A percentile compares a stretch with the other conserved stretches of the same genome.
Conservation (phyloP, 1,284 basidiomycete genomes). For the Nidula niveotomentosa region DNA sequence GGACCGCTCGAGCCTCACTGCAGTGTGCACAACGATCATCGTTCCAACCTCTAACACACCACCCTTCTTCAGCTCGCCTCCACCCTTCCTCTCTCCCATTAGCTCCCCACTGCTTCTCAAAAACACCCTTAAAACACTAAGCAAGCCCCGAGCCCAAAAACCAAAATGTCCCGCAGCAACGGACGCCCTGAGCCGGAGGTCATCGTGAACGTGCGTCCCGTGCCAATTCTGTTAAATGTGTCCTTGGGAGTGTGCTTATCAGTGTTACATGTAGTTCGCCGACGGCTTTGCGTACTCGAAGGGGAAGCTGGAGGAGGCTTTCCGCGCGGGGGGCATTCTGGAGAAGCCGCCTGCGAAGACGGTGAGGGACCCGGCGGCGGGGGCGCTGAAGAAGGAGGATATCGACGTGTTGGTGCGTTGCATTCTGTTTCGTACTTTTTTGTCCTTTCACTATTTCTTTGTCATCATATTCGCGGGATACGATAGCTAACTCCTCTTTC, state of each 20-base stretch:
- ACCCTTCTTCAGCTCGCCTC: too few relatives aligned
- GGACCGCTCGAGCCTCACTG: too few relatives aligned
- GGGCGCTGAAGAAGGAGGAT: conserved; percentile 54
- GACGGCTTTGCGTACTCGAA: conserved; percentile 71
- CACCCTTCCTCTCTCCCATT: too few relatives aligned
- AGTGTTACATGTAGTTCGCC: conserved; percentile 40
- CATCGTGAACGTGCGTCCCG: conserved; percentile 56
- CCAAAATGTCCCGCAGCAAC: conserved; percentile 37
- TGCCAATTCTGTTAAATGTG: conserved; percentile 1
- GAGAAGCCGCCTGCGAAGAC: conserved; percentile 51
- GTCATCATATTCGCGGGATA: neutral
- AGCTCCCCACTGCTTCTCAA: too few relatives aligned
- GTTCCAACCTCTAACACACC: too few relatives aligned
- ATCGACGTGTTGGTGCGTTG: conserved; percentile 59
- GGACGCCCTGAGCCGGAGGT: conserved; percentile 67
- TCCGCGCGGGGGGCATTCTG: conserved; percentile 51
- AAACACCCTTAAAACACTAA: too few relatives aligned
- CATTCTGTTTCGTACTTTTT: conserved; percentile 1
- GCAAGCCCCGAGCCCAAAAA: too few relatives aligned
- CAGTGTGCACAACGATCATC: too few relatives aligned
- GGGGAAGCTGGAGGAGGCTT: conserved; percentile 63
- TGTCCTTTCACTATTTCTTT: neutral
- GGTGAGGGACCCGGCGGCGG: conserved; percentile 31
- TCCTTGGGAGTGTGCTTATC: neutral
- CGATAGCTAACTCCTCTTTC: neutral